Base-by-base conservation (phyloP, 2,329 filamentous ascomycete species). In the Neonectria hederae region DNA sequence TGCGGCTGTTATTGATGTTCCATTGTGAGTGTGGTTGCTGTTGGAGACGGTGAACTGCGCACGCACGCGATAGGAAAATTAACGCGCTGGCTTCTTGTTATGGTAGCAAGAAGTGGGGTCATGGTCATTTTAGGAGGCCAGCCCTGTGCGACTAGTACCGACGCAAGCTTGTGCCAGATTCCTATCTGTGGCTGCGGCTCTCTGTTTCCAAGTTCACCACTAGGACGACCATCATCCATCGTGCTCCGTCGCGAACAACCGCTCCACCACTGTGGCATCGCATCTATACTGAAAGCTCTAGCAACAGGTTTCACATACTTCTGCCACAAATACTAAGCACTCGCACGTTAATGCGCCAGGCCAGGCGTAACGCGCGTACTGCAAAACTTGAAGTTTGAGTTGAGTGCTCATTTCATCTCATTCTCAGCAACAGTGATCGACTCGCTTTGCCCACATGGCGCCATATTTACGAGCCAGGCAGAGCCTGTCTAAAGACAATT, bases 401-500 rank as follows among this genome's bases (percentile, higher is more conserved):
- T 7, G 32, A 42, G 28, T 10, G 14, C 7, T 26, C 24, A 24
- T n/a, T n/a, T n/a, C n/a, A 43, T 2, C 14, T 38, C 35, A 38
- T 17, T 51, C n/a, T 28, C 24, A 7, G 26, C 56, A 9, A 17
- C 40, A 6, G 2, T 43, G 14, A 38, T 14, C 54, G 48, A 28
- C 43, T 42, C 14, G 13, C 17, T 40, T 14, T 11, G 24, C 19
- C n/a, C 55, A 54, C 61, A 84, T 83, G 81, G 79, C 79, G 22
- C 80, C 82, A 13, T 74, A 82, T 2, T 72, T 83, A 10, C 78
- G 82, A 46, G 77, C 80, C 32, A 75, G 88, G 59, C 84, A 87
- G 59, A 85, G 85, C 67, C 78, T 92, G n/a, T 79, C 88, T 24
- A 93, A 92, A 76, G 89, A 93, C 54, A 84, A 86, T 59, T 93